phyloP scores from a whole-genome alignment of 768 basidiomycete genomes.

The Nidularia pulvinata region DNA sequence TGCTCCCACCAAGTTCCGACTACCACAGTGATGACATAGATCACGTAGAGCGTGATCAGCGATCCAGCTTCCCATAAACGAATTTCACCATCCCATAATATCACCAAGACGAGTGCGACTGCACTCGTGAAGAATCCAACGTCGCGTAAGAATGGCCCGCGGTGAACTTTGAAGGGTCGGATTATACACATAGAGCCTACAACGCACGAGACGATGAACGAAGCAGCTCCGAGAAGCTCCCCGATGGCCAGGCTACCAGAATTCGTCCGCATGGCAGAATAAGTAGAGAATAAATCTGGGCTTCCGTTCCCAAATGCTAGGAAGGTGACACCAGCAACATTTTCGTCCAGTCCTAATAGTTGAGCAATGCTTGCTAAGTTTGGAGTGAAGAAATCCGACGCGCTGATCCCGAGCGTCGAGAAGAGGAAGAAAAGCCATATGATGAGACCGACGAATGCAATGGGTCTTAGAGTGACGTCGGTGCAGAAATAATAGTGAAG shows the following conservation, averaged over 20 bases:
- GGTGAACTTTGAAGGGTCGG: constrained; percentile 87
- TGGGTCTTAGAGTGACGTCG: constrained; percentile 47
- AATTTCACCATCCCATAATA: constrained; percentile 78
- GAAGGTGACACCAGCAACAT: constrained; percentile 95
- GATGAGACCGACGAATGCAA: constrained; percentile 62
- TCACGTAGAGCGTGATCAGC: constrained; percentile 72
- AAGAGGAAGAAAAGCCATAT: constrained; percentile 92
- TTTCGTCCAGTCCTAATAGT: constrained; percentile 86
- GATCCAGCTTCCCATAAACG: constrained; percentile 67
- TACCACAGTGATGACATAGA: constrained; percentile 80
- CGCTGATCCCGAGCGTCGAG: constrained; percentile 92
- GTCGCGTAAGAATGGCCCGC: constrained; percentile 85
- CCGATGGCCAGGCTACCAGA: constrained; percentile 93
- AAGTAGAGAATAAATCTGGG: constrained; percentile 95
- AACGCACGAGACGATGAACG: constrained; percentile 96
- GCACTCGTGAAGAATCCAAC: constrained; percentile 93
- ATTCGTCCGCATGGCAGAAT: constrained; percentile 84
- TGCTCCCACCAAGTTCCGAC: constrained; percentile 76
- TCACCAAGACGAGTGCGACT: constrained; percentile 71
- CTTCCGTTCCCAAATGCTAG: constrained; percentile 98
- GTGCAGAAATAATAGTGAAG: constrained; percentile 74
- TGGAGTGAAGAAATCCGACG: constrained; percentile 97
- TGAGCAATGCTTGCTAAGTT: constrained; percentile 91
- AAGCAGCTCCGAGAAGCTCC: constrained; percentile 92
- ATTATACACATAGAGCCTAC: constrained; percentile 99